Percentiles rank a stretch among this genome's conserved stretches.
These are phyloP conservation scores for Penicillium bialowiezense DNA, from an alignment of 495 filamentous ascomycete species.

Conservation along the genomic window DNA sequence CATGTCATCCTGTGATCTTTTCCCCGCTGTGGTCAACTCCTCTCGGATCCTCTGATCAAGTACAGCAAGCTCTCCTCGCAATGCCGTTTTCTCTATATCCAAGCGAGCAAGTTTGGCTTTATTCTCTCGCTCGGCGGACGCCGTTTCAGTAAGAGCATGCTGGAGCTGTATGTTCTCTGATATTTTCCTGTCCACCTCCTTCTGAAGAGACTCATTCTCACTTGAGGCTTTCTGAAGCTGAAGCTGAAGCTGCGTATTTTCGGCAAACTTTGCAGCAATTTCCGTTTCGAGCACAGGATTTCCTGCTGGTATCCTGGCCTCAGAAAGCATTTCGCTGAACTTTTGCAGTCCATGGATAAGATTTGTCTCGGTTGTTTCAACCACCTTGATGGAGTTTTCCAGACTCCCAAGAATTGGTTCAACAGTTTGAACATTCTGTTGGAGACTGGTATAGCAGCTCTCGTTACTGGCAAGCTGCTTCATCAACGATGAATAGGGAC, in stretches of 20 bases:
- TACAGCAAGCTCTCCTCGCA: constrained; percentile 18
- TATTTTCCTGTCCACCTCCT: constrained; percentile 14
- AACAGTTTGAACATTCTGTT: constrained; percentile 16
- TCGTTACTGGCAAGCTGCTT: constrained; percentile 22
- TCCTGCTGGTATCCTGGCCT: constrained; percentile 16
- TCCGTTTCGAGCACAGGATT: constrained; percentile 12
- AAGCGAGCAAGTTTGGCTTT: constrained; percentile 9
- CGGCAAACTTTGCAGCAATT: constrained; percentile 11
- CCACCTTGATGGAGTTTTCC: constrained; percentile 10
- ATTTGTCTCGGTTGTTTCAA: constrained; percentile 13
- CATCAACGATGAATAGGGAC: constrained; percentile 19
- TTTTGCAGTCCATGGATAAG: constrained; percentile 20
- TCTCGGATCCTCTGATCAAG: constrained; percentile 23
- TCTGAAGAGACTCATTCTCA: constrained; percentile 13
- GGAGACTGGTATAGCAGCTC: constrained; percentile 9
- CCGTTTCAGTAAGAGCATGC: constrained; percentile 16
- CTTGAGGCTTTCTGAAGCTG: constrained; percentile 17
- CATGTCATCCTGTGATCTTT: constrained; percentile 16
- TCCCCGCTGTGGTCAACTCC: constrained; percentile 20
- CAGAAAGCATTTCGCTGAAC: constrained; percentile 20
- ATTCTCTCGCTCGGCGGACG: constrained; percentile 7
- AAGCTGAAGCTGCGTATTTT: constrained; percentile 27
- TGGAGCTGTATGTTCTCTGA: constrained; percentile 15
- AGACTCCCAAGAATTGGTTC: constrained; percentile 20
- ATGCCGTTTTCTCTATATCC: constrained; percentile 16